Evolutionary conservation across 192 early-diverging fungal species (phyloP), one percentile per base, ranked within the genome.

Genomic region (Coemansia asiatica): DNA sequence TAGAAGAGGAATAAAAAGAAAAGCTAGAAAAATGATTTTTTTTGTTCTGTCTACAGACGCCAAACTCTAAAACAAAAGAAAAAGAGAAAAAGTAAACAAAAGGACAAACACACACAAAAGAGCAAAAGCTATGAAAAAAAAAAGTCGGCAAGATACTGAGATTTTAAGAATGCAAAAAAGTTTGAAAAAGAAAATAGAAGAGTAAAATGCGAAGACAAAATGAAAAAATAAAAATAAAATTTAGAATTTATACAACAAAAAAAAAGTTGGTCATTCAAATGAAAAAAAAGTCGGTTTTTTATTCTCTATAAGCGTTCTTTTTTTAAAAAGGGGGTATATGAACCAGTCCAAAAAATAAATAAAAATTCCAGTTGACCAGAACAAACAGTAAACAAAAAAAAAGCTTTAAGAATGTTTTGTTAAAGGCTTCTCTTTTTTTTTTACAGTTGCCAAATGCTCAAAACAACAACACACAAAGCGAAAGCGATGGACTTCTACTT

Each of bases 171-270:
- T 35, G 26, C 26, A 35, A 35, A 16, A n/a, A n/a, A 54, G 9
- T 54, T 54, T 54, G 16, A 56, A 27, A 56, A 27, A 56, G 35
- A 62, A 15, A 29, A 50, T 27, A 33, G 9, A 36, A 64, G 54
- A 64, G 35, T 22, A 40, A 55, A 54, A 64, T 33, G 44, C 27
- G 19, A 23, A 55, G 28, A 9, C n/a, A 64, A 62, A 23, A 15
- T 19, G 48, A 4, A 62, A 25, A 10, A 35, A 22, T 56, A 65
- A 65, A 56, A 31, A 47, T 47, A 49, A 49, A 44, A 61, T 44
- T 47, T 2, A 47, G 28, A 56, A 35, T 25, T 56, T n/a, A n/a
- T n/a, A n/a, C n/a, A n/a, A n/a, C n/a, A n/a, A 49, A 49, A 21
- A 22, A 49, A 49, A 49, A 22, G 18, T 21, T 21, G 48, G 48